Conservation (phyloP, 257 asterid species). For the Forsythia viridissima region DNA sequence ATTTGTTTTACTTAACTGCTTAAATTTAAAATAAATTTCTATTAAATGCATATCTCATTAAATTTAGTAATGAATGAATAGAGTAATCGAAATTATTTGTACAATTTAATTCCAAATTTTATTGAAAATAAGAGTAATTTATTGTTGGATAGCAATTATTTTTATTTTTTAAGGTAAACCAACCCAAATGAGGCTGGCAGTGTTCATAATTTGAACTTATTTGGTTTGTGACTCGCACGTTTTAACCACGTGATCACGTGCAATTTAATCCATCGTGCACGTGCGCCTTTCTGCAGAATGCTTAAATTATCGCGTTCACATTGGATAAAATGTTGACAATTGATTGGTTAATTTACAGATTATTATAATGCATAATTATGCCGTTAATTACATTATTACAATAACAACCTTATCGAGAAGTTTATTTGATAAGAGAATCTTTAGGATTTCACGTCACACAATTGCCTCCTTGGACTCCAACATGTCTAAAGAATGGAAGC, state of each 20-base stretch:
- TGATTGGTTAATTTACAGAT: conserved; percentile 26
- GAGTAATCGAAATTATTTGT: too few relatives aligned
- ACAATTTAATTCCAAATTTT: too few relatives aligned
- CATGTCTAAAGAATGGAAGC: conserved; percentile 62
- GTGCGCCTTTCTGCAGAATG: conserved; percentile 21
- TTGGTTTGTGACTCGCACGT: conserved; percentile 47
- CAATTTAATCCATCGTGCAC: conserved; percentile 25
- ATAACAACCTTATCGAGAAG: conserved; percentile 19
- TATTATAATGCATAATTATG: conserved; percentile 13
- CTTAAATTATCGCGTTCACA: conserved; percentile 18
- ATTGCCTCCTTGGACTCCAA: conserved; percentile 58
- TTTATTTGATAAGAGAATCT: conserved; percentile 39
- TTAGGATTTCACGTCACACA: conserved; percentile 7
- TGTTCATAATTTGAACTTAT: conserved; percentile 13
- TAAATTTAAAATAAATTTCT: too few relatives aligned
- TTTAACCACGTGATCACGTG: conserved; percentile 56
- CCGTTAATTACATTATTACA: conserved; percentile 25
- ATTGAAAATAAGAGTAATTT: too few relatives aligned
- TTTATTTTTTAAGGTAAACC: not conserved
- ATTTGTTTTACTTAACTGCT: too few relatives aligned
- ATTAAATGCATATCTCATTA: too few relatives aligned
- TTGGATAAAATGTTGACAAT: conserved; percentile 23
- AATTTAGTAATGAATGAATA: too few relatives aligned
- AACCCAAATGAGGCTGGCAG: conserved; percentile 35
- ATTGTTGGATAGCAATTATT: not conserved